Evolutionary conservation across 345 rosid genomes (phyloP).

Genomic region (Mangifera indica): DNA sequence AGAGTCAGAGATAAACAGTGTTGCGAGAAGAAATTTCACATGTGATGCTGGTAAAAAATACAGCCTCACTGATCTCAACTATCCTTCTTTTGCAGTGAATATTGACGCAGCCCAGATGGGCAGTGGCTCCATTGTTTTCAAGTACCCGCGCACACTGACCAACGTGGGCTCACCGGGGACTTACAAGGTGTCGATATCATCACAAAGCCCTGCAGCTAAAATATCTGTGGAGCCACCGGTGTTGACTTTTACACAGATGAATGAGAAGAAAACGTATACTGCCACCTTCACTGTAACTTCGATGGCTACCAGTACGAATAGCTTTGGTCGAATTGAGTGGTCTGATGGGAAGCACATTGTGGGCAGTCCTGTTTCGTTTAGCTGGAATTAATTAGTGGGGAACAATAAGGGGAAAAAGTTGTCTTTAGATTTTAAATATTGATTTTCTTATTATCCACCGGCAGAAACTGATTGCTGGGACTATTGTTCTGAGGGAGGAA

Average conservation of each 20-base stretch:
- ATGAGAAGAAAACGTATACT: constrained; percentile 70
- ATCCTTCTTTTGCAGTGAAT: constrained; percentile 73
- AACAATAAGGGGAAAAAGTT: background rate
- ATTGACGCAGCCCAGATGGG: constrained; percentile 27
- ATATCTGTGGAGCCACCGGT: constrained; percentile 58
- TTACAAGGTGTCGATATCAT: constrained; percentile 47
- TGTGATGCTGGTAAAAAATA: constrained; percentile 47
- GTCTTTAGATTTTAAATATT: background rate
- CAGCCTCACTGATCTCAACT: constrained; percentile 58
- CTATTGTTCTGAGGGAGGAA: constrained; percentile 19
- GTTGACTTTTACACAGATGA: constrained; percentile 48
- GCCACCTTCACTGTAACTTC: constrained; percentile 59
- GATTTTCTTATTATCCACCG: background rate
- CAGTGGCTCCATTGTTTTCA: constrained; percentile 31
- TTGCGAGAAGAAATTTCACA: constrained; percentile 46
- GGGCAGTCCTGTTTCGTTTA: constrained; percentile 77
- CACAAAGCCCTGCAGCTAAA: constrained; percentile 43
- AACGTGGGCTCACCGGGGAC: constrained; percentile 63
- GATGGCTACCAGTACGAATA: constrained; percentile 36
- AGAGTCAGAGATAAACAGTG: constrained; percentile 39
- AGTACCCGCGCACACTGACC: constrained; percentile 66
- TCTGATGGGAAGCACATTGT: constrained; percentile 71
- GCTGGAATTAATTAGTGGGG: constrained; percentile 38
- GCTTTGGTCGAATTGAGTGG: constrained; percentile 69
- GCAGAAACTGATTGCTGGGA: no score